These are phyloP conservation scores for Pythium aristosporum DNA, from an alignment of 352 stramenopile genomes.

Conservation along the genomic window DNA sequence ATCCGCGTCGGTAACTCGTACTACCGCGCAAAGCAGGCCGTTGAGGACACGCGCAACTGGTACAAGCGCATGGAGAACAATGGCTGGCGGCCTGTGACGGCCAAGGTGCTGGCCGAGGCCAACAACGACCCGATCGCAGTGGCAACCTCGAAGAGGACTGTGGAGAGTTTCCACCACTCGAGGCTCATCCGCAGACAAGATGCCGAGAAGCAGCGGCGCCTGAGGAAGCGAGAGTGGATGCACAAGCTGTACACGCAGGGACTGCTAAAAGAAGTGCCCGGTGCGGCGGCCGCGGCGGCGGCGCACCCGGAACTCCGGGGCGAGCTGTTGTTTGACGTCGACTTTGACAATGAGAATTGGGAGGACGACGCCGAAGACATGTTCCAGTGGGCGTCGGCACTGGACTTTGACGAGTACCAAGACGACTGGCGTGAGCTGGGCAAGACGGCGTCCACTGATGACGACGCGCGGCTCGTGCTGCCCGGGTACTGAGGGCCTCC, in stretches of 20 bases:
- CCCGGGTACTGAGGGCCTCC: neutral
- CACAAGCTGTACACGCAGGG: constrained; percentile 73
- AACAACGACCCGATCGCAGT: constrained; percentile 55
- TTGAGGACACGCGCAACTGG: constrained; percentile 66
- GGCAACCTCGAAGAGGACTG: constrained; percentile 39
- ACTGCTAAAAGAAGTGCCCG: constrained; percentile 32
- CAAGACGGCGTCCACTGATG: constrained; percentile 51
- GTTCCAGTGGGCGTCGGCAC: constrained; percentile 60
- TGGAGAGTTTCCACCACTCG: constrained; percentile 42
- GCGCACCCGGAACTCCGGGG: constrained; percentile 19
- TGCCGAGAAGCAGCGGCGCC: constrained; percentile 42
- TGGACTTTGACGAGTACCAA: constrained; percentile 80
- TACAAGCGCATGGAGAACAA: constrained; percentile 91
- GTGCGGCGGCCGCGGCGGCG: neutral
- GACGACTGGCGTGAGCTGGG: constrained; percentile 62
- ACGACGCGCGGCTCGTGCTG: constrained; percentile 16
- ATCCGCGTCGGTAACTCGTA: constrained; percentile 77
- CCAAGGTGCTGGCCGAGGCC: constrained; percentile 69
- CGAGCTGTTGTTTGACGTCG: constrained; percentile 49
- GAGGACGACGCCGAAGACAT: constrained; percentile 66
- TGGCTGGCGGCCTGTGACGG: constrained; percentile 87
- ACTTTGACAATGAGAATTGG: constrained; percentile 70
- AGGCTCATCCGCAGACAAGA: constrained; percentile 58
- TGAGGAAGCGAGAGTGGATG: constrained; percentile 82
- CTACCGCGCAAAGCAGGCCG: constrained; percentile 56